Evolutionary conservation across 1,284 basidiomycete genomes (phyloP).

Genomic region (Microbotryum silenes-acaulis): DNA sequence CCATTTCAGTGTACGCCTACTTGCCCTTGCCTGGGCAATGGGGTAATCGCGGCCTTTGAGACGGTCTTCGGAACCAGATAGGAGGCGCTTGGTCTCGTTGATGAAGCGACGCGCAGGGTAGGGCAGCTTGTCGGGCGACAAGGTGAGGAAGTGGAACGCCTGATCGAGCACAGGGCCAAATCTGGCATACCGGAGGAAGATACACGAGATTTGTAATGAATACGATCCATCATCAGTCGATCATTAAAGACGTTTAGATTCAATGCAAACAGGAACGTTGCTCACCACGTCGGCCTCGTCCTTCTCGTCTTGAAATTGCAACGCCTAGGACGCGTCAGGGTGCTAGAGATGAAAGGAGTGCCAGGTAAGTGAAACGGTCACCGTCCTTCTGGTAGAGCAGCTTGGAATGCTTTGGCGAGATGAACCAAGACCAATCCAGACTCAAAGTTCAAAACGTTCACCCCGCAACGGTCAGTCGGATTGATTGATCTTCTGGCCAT

Average conservation of each 20-base stretch:
- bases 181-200: conserved; percentile 65
- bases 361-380: too few relatives aligned
- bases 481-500: conserved; percentile 32
- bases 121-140: conserved; percentile 49
- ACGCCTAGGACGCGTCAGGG: conserved; percentile 43
- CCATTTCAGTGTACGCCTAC: conserved; percentile 53
- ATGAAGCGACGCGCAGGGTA: conserved; percentile 54
- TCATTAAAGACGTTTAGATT: too few relatives aligned
- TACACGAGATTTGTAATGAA: conserved; percentile 58
- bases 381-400: conserved; percentile 3
- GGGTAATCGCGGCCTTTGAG: conserved; percentile 49
- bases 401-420: conserved; percentile 47
- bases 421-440: conserved; percentile 60
- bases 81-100: conserved; percentile 68
- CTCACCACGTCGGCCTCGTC: conserved; percentile 24
- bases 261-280: conserved; percentile 31
- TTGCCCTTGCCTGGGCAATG: conserved; percentile 58
- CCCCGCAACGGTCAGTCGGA: too few relatives aligned
- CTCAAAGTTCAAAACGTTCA: conserved; percentile 54
- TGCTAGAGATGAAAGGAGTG: conserved; percentile 30
- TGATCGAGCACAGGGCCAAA: conserved; percentile 61
- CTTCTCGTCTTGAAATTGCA: conserved; percentile 49
- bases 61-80: conserved; percentile 61
- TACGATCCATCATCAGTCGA: too few relatives aligned
- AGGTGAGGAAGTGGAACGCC: conserved; percentile 43